Evolutionary conservation across 371 early-diverging fungal species (phyloP), one percentile per base, ranked within the genome.

Genomic region (Mucor racemosus): DNA sequence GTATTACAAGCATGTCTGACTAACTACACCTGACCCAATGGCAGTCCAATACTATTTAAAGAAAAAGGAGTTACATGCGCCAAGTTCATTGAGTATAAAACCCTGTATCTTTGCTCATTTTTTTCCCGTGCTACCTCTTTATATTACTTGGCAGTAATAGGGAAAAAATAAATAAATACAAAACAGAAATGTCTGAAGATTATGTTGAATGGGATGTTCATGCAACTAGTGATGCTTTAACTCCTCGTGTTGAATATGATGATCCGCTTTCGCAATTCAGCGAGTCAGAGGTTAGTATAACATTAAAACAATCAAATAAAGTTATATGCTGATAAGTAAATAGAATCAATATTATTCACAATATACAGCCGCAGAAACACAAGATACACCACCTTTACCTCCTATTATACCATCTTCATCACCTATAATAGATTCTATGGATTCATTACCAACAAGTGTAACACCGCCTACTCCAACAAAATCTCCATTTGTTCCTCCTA

Each of bases 181-280:
- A 33, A 55, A 5, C 14, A 59, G 31, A 41, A 38, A 79, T 79
- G 79, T 73, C 58, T 58, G 75, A 73, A 65, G 75, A 76, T 34
- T 75, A 73, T 54, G 70, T 79, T 17, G 66, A 75, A 40, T 79
- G 79, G 79, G 71, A 73, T 64, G 75, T 76, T 3, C 76, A 79
- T 68, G 77, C 75, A 44, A 73, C 73, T 21, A 42, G 65, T 17
- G 75, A 76, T 66, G 71, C 56, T 5, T 72, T 66, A 21, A 73
- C 73, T 26, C 75, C 75, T 40, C 68, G 42, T 26, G 50, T 64
- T 14, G 76, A 79, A 33, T 64, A 57, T 9, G 71, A 74, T 56
- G 79, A 79, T 57, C 79, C 79, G 10, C 68, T 79, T 33, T 65
- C 73, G 40, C 66, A 62, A 13, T 67, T 53, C 60, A 60, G 41